Percentiles rank a stretch among this genome's conserved stretches.
phyloP scores from a whole-genome alignment of 148 eudicot genomes.

The Silene latifolia region DNA sequence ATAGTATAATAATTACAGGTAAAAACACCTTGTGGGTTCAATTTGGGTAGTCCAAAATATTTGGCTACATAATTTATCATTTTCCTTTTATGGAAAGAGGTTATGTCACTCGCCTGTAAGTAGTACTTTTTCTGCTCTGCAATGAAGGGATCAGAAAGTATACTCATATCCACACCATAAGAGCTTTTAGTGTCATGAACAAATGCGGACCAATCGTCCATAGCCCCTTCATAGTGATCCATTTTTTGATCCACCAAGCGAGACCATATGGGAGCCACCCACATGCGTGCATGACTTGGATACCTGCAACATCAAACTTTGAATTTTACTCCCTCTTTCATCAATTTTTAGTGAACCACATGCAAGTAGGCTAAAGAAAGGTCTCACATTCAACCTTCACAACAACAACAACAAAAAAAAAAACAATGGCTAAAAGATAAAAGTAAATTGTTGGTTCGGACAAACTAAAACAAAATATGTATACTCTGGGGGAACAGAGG shows the following conservation, averaged over 20 bases:
- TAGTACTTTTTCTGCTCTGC: conserved; percentile 83
- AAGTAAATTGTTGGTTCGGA: not conserved
- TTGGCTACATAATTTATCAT: not conserved
- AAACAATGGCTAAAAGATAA: not conserved
- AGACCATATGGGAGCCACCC: conserved; percentile 91
- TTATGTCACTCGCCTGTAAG: conserved; percentile 56
- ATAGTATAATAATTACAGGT: not conserved
- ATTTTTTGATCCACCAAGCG: conserved; percentile 67
- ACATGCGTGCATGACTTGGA: conserved; percentile 98
- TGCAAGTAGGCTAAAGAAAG: not conserved
- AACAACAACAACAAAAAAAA: too few species aligned
- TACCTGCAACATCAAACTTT: too few species aligned
- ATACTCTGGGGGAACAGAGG: not conserved
- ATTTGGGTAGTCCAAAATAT: not conserved
- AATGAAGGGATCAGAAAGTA: conserved; percentile 58
- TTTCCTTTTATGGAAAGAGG: not conserved
- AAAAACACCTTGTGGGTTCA: not conserved
- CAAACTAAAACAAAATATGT: too few species aligned
- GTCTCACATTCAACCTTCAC: not conserved
- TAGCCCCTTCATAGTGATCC: conserved; percentile 69
- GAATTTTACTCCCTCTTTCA: not conserved
- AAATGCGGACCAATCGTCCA: conserved; percentile 84
- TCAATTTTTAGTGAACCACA: not conserved
- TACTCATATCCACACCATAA: conserved; percentile 93
- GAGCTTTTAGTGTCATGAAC: conserved; percentile 57